Base-by-base conservation (phyloP, 1,284 basidiomycete species). In the Peniophora sp. region DNA sequence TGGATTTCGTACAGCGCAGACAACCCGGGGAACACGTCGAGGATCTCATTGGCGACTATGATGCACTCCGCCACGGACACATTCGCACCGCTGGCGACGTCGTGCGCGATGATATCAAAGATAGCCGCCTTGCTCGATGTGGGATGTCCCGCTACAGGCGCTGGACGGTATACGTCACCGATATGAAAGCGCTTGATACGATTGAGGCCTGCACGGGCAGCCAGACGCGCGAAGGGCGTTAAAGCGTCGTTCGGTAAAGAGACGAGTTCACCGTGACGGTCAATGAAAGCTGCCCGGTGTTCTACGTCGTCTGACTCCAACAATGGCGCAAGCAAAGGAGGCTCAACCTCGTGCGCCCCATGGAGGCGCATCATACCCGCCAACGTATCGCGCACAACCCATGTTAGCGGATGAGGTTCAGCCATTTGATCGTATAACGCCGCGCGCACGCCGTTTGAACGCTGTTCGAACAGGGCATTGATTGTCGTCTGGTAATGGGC, bases 131-230 rank as follows among this genome's bases (percentile, higher is more conserved):
- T 89, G 50, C 75, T 72, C 36, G 75, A 70, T 54, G 77, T 78
- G 0, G 88, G 88, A 63, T 90, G 89, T 2, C 86, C 88, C 2
- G 83, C 71, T 23, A 80, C 73, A 22, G 74, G 61, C 86, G 74
- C 81, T 1, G 83, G 78, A 41, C 75, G 69, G 63, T 83, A 93
- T 10, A 83, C 79, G 54, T 85, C 79, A 27, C 83, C 77, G 32
- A 96, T 84, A 65, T 93, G 88, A 68, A 89, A 97, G 16, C 94
- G 79, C 68, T 98, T 97, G 65, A 97, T 92, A 39, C 95, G 74
- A 58, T 79, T 81, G 47, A 82, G 78, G 46, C 80, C 80, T 14
- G 76, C 78, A 51, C 89, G 75, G 0, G 89, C 91, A 16, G 92
- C 92, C 39, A 91, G 73, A 45, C 93, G 77, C 9, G 94, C 92